These are phyloP conservation scores for Suhomyces vadensis DNA, from an alignment of 805 yeast genomes.

Conservation along the genomic window DNA sequence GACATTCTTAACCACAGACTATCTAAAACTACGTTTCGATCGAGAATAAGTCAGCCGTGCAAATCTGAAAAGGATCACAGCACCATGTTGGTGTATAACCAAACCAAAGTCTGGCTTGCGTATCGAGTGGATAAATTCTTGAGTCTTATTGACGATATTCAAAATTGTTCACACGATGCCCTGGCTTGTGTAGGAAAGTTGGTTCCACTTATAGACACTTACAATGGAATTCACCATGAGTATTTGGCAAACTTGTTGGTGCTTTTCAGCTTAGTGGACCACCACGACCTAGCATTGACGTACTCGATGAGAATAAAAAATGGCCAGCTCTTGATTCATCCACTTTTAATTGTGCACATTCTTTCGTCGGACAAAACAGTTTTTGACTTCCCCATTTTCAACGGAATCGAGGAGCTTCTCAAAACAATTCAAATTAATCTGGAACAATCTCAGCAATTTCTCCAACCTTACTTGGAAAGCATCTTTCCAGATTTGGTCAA, in stretches of 20 bases:
- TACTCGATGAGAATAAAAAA: conserved; percentile 13
- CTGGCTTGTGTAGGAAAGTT: background rate
- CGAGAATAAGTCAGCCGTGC: background rate
- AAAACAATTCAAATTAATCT: background rate
- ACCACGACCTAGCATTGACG: conserved; percentile 5
- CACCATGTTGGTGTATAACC: conserved; percentile 6
- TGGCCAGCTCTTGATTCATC: conserved; percentile 15
- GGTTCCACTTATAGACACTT: conserved; percentile 4
- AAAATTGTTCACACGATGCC: background rate
- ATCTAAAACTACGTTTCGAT: background rate
- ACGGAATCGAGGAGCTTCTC: conserved; percentile 8
- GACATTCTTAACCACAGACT: background rate
- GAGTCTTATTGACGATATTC: background rate
- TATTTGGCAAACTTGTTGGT: conserved; percentile 10
- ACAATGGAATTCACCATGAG: conserved; percentile 7
- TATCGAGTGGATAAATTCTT: conserved; percentile 4
- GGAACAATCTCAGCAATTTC: conserved; percentile 1
- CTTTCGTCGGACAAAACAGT: conserved; percentile 5
- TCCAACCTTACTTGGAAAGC: conserved; percentile 10
- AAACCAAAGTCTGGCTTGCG: conserved; percentile 13
- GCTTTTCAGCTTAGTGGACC: conserved; percentile 4
- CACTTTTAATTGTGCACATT: conserved; percentile 14
- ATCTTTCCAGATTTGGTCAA: conserved; percentile 9
- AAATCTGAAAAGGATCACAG: conserved; percentile 5
- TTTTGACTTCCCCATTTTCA: conserved; percentile 6